Conservation (phyloP, 805 yeast species). For the Candida patagonica region DNA sequence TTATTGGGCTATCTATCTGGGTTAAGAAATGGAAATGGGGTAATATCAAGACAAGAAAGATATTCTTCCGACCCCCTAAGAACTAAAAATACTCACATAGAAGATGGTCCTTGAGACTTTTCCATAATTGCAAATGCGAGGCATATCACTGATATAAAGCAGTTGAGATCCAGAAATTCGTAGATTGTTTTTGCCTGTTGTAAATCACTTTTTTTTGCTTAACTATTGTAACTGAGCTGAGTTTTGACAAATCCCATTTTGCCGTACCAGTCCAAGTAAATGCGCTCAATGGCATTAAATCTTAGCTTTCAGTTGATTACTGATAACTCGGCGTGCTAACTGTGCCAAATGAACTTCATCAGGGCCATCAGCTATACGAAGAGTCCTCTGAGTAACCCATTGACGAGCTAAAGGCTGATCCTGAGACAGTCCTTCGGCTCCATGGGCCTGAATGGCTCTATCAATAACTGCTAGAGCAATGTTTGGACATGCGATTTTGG, state of each 20-base stretch:
- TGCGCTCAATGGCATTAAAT: too few relatives aligned
- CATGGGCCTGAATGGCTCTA: conserved; percentile 56
- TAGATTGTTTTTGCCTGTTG: background rate
- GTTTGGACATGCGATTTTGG: conserved; percentile 54
- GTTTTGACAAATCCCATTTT: too few relatives aligned
- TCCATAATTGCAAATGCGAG: too few relatives aligned
- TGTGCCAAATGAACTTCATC: conserved; percentile 57
- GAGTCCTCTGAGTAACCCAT: conserved; percentile 44
- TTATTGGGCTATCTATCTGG: conserved; percentile 78
- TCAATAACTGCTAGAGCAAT: conserved; percentile 43
- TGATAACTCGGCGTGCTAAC: conserved; percentile 35
- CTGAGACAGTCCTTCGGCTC: conserved; percentile 57
- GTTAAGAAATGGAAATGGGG: conserved; percentile 98
- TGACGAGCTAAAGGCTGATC: conserved; percentile 49
- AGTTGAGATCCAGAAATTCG: too few relatives aligned
- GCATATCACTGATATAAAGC: too few relatives aligned
- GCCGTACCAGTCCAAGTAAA: too few relatives aligned
- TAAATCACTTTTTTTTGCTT: background rate
- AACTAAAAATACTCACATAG: too few relatives aligned
- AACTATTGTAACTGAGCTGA: too few relatives aligned
- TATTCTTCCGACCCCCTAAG: conserved; percentile 87
- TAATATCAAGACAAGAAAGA: conserved; percentile 89
- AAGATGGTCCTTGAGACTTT: too few relatives aligned
- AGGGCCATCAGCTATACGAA: conserved; percentile 61
- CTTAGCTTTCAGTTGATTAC: too few relatives aligned